Evolutionary conservation across 495 filamentous ascomycete genomes (phyloP).

Genomic region (Penicillium nucicola): DNA sequence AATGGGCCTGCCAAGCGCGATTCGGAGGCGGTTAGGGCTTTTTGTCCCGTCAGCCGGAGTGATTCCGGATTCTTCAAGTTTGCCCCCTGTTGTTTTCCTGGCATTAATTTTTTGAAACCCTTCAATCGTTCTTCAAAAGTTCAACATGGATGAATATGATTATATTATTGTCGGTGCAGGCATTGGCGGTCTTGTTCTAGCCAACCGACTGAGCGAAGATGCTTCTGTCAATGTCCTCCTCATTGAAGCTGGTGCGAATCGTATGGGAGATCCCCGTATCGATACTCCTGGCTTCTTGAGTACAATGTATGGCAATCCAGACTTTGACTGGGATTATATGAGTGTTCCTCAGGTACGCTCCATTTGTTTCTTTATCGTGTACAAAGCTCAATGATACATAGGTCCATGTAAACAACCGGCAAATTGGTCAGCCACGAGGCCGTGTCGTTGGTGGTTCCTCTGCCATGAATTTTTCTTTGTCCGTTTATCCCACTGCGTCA

Average conservation of each 20-base stretch:
- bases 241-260: slow-evolving; percentile 51
- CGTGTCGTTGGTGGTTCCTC: slow-evolving; percentile 56
- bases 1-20: background rate
- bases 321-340: slow-evolving; percentile 54
- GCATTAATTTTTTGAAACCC: background rate
- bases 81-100: too few species aligned
- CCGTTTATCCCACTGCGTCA: slow-evolving; percentile 23
- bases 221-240: slow-evolving; percentile 41
- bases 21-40: too few species aligned
- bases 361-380: background rate
- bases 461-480: slow-evolving; percentile 41
- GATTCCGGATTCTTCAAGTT: too few species aligned
- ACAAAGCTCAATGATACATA: background rate
- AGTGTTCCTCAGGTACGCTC: slow-evolving; percentile 48
- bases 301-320: slow-evolving; percentile 40
- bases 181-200: slow-evolving; percentile 45
- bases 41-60: too few species aligned
- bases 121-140: background rate
- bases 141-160: slow-evolving; percentile 20
- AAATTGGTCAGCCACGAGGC: slow-evolving; percentile 38
- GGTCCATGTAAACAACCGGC: slow-evolving; percentile 19
- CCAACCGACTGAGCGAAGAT: slow-evolving; percentile 45
- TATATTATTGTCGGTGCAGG: slow-evolving; percentile 43
- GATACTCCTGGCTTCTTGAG: slow-evolving; percentile 40
- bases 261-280: slow-evolving; percentile 38